Evolutionary conservation across 2,329 filamentous ascomycete species (phyloP).

Genomic region (Diaporthe citriasiana): DNA sequence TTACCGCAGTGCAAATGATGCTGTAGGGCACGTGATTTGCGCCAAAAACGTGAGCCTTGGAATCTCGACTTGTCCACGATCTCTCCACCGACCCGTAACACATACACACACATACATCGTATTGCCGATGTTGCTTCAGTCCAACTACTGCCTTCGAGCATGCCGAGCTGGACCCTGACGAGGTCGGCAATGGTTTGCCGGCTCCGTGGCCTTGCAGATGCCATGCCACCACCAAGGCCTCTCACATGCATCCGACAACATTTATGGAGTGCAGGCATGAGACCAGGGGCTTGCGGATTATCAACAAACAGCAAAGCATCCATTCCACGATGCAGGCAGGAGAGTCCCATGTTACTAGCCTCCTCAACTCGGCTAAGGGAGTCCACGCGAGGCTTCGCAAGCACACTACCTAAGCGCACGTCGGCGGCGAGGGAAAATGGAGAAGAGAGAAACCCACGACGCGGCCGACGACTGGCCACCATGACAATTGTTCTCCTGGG

Average conservation of each 20-base stretch:
- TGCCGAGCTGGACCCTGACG: not conserved
- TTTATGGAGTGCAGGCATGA: not conserved
- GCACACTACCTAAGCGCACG: not conserved
- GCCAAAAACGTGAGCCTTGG: not conserved
- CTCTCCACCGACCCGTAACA: not conserved
- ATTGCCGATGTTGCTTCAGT: not conserved
- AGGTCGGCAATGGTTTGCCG: not conserved
- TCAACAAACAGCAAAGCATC: not conserved
- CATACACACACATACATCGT: too few species aligned
- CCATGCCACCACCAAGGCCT: not conserved
- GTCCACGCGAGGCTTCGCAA: not conserved
- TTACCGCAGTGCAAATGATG: not conserved
- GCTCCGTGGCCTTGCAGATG: not conserved
- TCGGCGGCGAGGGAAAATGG: not conserved
- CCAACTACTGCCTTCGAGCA: not conserved
- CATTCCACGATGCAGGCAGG: not conserved
- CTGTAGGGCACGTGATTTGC: slow-evolving; percentile 3
- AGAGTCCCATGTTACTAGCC: rapidly evolving
- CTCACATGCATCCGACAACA: not conserved
- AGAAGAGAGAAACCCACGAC: not conserved
- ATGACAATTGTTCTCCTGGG: not conserved
- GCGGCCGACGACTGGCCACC: not conserved
- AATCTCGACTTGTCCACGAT: not conserved
- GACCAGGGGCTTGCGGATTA: not conserved
- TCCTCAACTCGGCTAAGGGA: rapidly evolving